These are phyloP conservation scores for Dichomitus squalens DNA, from an alignment of 1,284 basidiomycete species.

Conservation along the genomic window DNA sequence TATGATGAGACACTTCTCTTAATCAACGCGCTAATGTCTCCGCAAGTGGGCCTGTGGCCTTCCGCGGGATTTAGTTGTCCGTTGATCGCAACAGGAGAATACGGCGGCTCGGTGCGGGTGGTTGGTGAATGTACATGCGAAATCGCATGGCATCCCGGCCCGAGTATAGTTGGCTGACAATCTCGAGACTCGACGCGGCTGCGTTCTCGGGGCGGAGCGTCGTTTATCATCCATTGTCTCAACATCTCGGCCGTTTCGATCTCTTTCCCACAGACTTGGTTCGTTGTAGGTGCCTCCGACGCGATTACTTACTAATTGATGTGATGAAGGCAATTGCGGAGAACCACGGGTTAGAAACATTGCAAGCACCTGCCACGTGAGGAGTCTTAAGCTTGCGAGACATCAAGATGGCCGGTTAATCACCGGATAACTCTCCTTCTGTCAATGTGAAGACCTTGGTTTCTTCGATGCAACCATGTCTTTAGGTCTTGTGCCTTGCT, in stretches of 20 bases:
- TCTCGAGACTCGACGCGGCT: not conserved
- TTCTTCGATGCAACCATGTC: conserved; percentile 1
- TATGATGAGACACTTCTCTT: conserved; percentile 2
- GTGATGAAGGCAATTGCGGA: not conserved
- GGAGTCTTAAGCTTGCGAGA: conserved; percentile 9
- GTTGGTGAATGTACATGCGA: not conserved
- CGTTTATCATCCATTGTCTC: not conserved
- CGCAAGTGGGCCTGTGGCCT: conserved; percentile 8
- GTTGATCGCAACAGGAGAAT: conserved; percentile 7
- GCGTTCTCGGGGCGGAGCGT: conserved; percentile 4
- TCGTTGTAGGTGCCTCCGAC: too few relatives aligned
- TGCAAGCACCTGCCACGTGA: too few relatives aligned
- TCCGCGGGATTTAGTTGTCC: conserved; percentile 3
- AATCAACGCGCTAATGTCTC: conserved; percentile 3
- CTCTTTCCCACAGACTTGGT: too few relatives aligned
- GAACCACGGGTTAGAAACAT: not conserved
- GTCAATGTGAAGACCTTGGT: conserved; percentile 7
- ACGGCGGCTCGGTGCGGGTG: not conserved
- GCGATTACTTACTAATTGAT: too few relatives aligned
- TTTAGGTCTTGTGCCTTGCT: conserved; percentile 19
- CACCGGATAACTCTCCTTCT: conserved; percentile 12
- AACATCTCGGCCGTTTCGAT: too few relatives aligned
- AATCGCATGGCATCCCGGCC: not conserved
- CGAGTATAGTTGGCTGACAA: too few relatives aligned
- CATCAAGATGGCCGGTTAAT: conserved; percentile 18